Conservation (phyloP, 768 basidiomycete genomes). For the Trametes punicea region DNA sequence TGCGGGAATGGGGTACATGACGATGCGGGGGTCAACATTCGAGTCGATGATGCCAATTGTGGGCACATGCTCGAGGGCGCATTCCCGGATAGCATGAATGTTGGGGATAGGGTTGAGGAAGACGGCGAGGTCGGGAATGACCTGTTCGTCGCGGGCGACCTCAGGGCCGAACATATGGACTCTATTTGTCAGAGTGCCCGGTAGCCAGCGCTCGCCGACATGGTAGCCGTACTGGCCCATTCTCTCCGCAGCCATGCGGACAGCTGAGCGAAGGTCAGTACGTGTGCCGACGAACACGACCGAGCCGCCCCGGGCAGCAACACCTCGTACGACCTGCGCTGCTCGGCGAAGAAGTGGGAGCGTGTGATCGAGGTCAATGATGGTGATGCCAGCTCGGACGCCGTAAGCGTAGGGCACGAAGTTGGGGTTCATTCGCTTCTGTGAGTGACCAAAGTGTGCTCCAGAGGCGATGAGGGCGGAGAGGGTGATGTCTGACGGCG, state of each 20-base stretch:
- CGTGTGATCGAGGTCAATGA: constrained; percentile 95
- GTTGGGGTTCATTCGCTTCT: constrained; percentile 81
- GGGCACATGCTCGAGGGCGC: constrained; percentile 83
- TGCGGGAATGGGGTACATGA: constrained; percentile 98
- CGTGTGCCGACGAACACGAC: constrained; percentile 91
- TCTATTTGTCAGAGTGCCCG: constrained; percentile 92
- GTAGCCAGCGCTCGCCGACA: constrained; percentile 87
- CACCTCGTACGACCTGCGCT: constrained; percentile 78
- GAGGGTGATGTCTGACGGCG: constrained; percentile 65
- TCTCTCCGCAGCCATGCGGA: constrained; percentile 76
- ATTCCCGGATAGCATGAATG: constrained; percentile 86
- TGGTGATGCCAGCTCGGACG: constrained; percentile 79
- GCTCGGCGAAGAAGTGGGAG: constrained; percentile 89
- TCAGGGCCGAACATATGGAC: constrained; percentile 66
- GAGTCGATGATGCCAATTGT: constrained; percentile 95
- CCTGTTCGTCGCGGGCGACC: constrained; percentile 47
- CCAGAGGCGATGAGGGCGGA: constrained; percentile 91
- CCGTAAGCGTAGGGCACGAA: constrained; percentile 94
- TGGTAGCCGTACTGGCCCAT: constrained; percentile 80
- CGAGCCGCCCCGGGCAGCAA: constrained; percentile 77
- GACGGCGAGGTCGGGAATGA: constrained; percentile 83
- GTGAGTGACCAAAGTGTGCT: constrained; percentile 90
- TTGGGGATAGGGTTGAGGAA: constrained; percentile 89
- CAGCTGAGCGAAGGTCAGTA: constrained; percentile 68
- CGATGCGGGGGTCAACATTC: constrained; percentile 91